Conservation (phyloP, 345 rosid species). For the Trapa bicornis region DNA sequence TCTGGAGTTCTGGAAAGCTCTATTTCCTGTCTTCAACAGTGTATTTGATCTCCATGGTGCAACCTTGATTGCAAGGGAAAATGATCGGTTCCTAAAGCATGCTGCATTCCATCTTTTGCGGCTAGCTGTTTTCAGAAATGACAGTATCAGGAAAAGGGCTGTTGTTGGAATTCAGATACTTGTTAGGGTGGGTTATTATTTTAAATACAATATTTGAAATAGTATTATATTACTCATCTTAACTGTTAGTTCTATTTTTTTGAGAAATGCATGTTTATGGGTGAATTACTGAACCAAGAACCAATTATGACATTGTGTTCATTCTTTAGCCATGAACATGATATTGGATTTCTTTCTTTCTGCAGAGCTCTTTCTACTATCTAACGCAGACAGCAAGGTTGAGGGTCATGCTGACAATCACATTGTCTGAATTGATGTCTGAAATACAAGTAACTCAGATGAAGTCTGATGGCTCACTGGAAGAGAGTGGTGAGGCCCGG, state of each 20-base stretch:
- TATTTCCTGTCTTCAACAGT: conserved; percentile 67
- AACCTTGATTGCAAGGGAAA: conserved; percentile 94
- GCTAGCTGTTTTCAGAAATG: conserved; percentile 90
- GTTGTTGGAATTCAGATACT: conserved; percentile 90
- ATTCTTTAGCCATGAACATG: background rate
- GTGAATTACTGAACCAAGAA: background rate
- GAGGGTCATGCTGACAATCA: conserved; percentile 91
- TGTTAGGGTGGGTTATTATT: conserved; percentile 48
- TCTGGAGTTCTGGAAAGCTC: conserved; percentile 73
- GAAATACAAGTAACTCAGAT: conserved; percentile 94
- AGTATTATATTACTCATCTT: conserved; percentile 6
- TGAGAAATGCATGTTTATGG: background rate
- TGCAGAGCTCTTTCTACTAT: conserved; percentile 82
- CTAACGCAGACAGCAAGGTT: conserved; percentile 89
- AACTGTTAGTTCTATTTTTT: background rate
- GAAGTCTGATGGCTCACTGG: conserved; percentile 83
- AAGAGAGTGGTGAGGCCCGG: conserved; percentile 93
- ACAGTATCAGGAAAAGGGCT: conserved; percentile 85
- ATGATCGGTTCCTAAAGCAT: conserved; percentile 96
- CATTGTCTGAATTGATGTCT: conserved; percentile 92
- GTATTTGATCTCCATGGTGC: conserved; percentile 91
- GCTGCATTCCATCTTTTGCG: conserved; percentile 95
- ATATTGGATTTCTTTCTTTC: conserved; percentile 11
- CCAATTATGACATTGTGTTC: background rate
- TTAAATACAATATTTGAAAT: background rate